Evolutionary conservation across 441 rosid genomes (phyloP).

Genomic region (Breynia disticha): DNA sequence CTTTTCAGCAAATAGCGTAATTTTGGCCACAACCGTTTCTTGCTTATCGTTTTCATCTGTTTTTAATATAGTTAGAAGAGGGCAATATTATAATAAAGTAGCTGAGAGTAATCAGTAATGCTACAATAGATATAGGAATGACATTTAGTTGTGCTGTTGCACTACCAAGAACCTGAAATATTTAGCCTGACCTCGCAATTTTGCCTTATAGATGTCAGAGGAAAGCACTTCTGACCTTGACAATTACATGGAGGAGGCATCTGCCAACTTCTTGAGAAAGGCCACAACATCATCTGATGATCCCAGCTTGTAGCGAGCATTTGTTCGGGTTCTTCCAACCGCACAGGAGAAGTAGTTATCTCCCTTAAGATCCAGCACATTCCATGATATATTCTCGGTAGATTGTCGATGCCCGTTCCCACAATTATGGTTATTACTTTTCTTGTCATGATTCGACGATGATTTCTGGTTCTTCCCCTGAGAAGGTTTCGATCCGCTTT

Average conservation of each 20-base stretch:
- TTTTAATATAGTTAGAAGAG: too few species aligned
- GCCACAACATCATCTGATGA: constrained; percentile 80
- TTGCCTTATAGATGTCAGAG: too few species aligned
- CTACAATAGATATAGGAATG: too few species aligned
- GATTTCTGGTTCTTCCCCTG: constrained; percentile 47
- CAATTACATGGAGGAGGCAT: constrained; percentile 12
- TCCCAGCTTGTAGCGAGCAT: constrained; percentile 62
- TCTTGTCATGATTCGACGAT: constrained; percentile 40
- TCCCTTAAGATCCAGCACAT: constrained; percentile 94
- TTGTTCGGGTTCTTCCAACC: constrained; percentile 80
- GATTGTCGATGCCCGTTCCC: constrained; percentile 43
- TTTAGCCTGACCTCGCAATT: too few species aligned
- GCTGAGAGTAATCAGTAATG: too few species aligned
- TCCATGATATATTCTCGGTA: constrained; percentile 76
- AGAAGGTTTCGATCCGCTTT: constrained; percentile 50
- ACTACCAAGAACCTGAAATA: too few species aligned
- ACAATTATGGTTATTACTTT: constrained; percentile 30
- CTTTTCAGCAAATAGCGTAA: too few species aligned
- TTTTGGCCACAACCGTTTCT: too few species aligned
- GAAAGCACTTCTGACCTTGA: too few species aligned
- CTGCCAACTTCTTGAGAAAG: constrained; percentile 58
- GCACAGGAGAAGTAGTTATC: constrained; percentile 97
- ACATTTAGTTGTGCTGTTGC: too few species aligned
- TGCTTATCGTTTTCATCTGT: too few species aligned
- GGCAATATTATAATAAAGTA: too few species aligned